These are phyloP conservation scores for Petrea volubilis DNA, from an alignment of 257 asterid genomes.

Conservation along the genomic window DNA sequence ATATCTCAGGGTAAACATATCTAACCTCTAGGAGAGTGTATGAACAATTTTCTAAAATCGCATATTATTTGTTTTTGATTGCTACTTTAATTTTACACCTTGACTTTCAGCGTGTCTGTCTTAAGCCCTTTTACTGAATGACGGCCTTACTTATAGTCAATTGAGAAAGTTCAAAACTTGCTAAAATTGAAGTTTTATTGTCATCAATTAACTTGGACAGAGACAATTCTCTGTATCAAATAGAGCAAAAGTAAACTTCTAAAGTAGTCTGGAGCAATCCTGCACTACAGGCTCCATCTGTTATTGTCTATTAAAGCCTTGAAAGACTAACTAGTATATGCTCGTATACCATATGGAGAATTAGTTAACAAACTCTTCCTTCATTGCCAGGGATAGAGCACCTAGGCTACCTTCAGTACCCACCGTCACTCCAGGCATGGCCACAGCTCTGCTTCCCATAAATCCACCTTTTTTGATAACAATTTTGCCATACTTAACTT, in stretches of 20 bases:
- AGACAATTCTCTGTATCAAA: not conserved
- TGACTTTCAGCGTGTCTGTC: too few species aligned
- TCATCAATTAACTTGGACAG: not conserved
- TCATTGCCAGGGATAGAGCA: constrained; percentile 67
- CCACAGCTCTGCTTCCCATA: constrained; percentile 64
- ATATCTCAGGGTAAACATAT: too few species aligned
- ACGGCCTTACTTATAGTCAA: too few species aligned
- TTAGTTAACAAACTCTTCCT: constrained; percentile 55
- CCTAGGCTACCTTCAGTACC: constrained; percentile 46
- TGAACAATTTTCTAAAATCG: too few species aligned
- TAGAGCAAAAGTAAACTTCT: not conserved
- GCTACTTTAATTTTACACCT: too few species aligned
- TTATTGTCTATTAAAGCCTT: not conserved
- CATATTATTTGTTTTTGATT: too few species aligned
- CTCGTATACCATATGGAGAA: not conserved
- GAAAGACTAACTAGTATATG: not conserved
- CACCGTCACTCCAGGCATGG: constrained; percentile 63
- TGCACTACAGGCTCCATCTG: not conserved
- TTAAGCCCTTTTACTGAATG: too few species aligned
- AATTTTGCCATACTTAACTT: constrained; percentile 63
- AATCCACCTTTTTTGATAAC: constrained; percentile 49
- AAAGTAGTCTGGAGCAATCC: not conserved
- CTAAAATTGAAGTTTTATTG: not conserved
- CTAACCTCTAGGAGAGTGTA: too few species aligned
- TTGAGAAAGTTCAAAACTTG: not conserved